These are phyloP conservation scores for Bisporella sp. DNA, from an alignment of 2,329 filamentous ascomycete genomes.

Conservation along the genomic window DNA sequence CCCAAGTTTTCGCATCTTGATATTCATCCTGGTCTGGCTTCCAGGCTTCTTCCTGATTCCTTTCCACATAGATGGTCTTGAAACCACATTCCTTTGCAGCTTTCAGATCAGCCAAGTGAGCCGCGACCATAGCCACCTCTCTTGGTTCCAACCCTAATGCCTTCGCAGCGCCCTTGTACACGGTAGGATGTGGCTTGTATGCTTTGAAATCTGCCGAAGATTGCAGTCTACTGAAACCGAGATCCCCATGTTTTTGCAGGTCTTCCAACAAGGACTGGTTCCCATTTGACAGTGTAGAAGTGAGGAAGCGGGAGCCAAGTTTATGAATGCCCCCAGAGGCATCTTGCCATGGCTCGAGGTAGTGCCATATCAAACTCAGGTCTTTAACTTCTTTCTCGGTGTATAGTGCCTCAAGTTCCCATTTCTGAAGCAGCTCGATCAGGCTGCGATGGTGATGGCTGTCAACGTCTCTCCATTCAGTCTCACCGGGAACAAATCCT, in stretches of 20 bases:
- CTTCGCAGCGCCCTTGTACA: conserved; percentile 62
- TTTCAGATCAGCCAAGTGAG: conserved; percentile 63
- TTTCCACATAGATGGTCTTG: conserved; percentile 67
- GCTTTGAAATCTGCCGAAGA: conserved; percentile 64
- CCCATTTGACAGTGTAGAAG: conserved; percentile 68
- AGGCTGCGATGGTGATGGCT: conserved; percentile 63
- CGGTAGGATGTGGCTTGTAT: conserved; percentile 65
- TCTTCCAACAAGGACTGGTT: conserved; percentile 62
- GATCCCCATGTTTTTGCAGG: conserved; percentile 47
- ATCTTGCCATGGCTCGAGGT: conserved; percentile 63
- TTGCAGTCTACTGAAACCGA: conserved; percentile 56
- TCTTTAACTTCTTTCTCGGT: conserved; percentile 53
- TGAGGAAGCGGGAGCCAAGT: conserved; percentile 47
- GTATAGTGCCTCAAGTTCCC: conserved; percentile 53
- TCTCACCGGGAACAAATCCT: conserved; percentile 39
- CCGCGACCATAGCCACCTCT: conserved; percentile 71
- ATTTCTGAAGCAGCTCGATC: conserved; percentile 45
- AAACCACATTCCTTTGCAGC: conserved; percentile 59
- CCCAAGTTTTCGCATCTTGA: conserved; percentile 48
- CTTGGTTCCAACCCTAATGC: conserved; percentile 44
- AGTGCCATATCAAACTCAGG: conserved; percentile 67
- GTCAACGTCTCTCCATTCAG: conserved; percentile 62
- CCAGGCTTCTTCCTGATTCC: conserved; percentile 59
- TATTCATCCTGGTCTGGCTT: conserved; percentile 40
- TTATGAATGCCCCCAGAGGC: conserved; percentile 45